Base-by-base conservation (phyloP, 106 monocot genomes). In the Ottelia alismoides region DNA sequence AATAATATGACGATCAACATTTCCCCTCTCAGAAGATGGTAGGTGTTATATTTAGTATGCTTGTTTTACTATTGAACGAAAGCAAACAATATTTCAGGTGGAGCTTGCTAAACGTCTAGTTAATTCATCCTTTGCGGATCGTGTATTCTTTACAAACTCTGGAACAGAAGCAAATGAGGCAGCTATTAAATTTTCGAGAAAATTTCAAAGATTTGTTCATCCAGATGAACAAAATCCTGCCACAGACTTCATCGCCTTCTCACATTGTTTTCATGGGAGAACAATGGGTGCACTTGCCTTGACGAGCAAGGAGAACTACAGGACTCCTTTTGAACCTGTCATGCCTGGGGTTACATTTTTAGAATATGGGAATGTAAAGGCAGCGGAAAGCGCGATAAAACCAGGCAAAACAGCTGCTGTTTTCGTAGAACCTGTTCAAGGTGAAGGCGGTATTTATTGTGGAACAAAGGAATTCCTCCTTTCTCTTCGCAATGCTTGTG, bases 111-210 rank as follows among this genome's bases (percentile, higher is more conserved):
- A 85, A 28, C 69, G 78, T 20, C 75, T 96, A 25, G 78, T 96
- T 14, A 76, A 89, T 28, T 74, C 56, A 48, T 85, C 96, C n/a
- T 96, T 96, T 60, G 88, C 96, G 0, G 88, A 96, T 58, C 75
- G 81, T 30, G 81, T 82, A 49, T 96, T 96, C 70, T 85, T 96
- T 47, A 59, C 96, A 23, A 96, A 96, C 61, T 79, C 88, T 27
- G 96, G 96, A 57, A 96, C 96, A 24, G 96, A 96, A 85, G 89
- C 96, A 51, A 96, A 96, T 58, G 96, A 96, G 53, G 96, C 96
- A 35, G 85, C 96, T 9, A 96, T 96, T 50, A 96, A 96, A 51
- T 96, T 96, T 73, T 45, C 96, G 6, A 61, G 96, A 32, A 96
- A 96, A 55, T 96, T 69, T 47, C 96, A 96, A 29, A 78, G 69